Conservation (phyloP, 139 green algal species). For the Haematococcus sp. region DNA sequence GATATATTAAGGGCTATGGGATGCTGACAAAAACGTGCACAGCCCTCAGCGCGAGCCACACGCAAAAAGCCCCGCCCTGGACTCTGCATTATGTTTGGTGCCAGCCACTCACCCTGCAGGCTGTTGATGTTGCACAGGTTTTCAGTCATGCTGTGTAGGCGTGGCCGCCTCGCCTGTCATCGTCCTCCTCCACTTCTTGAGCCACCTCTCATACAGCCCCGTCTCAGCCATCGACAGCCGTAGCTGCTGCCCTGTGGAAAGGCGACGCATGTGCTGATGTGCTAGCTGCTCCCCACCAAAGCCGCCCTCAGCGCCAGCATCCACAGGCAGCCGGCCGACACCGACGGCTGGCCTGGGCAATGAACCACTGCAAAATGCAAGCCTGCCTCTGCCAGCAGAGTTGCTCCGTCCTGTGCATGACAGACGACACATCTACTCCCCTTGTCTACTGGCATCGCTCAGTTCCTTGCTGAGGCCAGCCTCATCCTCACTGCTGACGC, state of each 20-base stretch:
- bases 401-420: slow-evolving; percentile 16
- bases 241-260: slow-evolving; percentile 64
- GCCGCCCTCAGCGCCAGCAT: not conserved
- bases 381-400: slow-evolving; percentile 48
- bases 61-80: too few species aligned
- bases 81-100: too few species aligned
- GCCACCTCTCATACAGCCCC: slow-evolving; percentile 49
- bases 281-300: not conserved
- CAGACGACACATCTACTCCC: not conserved
- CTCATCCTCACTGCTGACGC: too few species aligned
- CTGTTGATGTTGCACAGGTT: too few species aligned
- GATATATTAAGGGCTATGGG: too few species aligned
- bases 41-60: too few species aligned
- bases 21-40: too few species aligned
- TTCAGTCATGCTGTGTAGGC: too few species aligned
- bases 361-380: slow-evolving; percentile 13
- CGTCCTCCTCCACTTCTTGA: slow-evolving; percentile 62
- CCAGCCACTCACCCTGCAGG: too few species aligned
- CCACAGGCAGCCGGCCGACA: not conserved
- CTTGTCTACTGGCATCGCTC: too few species aligned
- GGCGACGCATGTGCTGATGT: slow-evolving; percentile 18
- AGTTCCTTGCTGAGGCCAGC: too few species aligned
- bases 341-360: not conserved
- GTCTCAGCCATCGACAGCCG: slow-evolving; percentile 58
- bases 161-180: slow-evolving; percentile 1